Conservation (phyloP, 2,329 filamentous ascomycete genomes). For the Colletotrichum limetticola region DNA sequence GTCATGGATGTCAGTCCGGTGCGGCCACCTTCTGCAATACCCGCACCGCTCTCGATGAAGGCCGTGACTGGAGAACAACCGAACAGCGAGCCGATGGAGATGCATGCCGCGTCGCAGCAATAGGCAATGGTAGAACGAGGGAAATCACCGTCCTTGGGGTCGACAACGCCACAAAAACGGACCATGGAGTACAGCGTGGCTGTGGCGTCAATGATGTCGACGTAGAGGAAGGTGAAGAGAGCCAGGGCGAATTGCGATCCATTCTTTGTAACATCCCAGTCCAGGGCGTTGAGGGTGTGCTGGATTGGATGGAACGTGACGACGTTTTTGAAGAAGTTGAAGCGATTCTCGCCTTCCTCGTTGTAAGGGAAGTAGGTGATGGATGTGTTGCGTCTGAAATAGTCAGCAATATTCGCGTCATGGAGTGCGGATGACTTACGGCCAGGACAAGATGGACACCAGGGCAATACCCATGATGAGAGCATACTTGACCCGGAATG, state of each 20-base stretch:
- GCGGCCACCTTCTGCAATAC: slow-evolving; percentile 79
- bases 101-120: slow-evolving; percentile 76
- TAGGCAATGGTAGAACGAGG: slow-evolving; percentile 86
- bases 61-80: slow-evolving; percentile 78
- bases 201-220: slow-evolving; percentile 83
- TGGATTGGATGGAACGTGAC: slow-evolving; percentile 78
- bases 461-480: slow-evolving; percentile 79
- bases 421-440: slow-evolving; percentile 56
- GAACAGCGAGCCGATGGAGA: slow-evolving; percentile 76
- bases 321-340: slow-evolving; percentile 79
- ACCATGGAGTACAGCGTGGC: slow-evolving; percentile 87
- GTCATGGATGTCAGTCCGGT: slow-evolving; percentile 78
- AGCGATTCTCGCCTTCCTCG: slow-evolving; percentile 70
- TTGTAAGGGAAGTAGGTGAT: slow-evolving; percentile 81
- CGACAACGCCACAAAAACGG: slow-evolving; percentile 74
- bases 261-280: slow-evolving; percentile 70
- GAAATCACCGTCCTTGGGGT: slow-evolving; percentile 79
- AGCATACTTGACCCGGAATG: slow-evolving; percentile 79
- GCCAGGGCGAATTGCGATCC: slow-evolving; percentile 75
- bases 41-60: slow-evolving; percentile 80
- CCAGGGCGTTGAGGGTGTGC: slow-evolving; percentile 69
- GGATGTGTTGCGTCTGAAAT: slow-evolving; percentile 67
- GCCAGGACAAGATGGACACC: slow-evolving; percentile 81
- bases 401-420: slow-evolving; percentile 23
- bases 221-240: slow-evolving; percentile 82